Evolutionary conservation across 2,329 filamentous ascomycete species (phyloP).

Genomic region (Leptographium flavum): DNA sequence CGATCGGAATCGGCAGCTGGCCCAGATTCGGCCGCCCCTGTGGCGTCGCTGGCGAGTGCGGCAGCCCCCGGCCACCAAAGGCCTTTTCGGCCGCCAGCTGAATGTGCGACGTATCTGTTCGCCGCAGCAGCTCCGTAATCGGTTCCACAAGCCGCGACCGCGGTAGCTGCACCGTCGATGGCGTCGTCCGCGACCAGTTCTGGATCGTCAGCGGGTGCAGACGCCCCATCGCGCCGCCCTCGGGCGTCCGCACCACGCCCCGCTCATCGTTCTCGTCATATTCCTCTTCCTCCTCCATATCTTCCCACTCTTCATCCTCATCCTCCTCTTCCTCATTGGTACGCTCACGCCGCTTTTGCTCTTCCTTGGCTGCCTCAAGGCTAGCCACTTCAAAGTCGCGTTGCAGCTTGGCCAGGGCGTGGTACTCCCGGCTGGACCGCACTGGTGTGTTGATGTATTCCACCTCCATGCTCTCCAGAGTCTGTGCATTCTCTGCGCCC

Average conservation of each 20-base stretch:
- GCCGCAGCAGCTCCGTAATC: slow-evolving; percentile 51
- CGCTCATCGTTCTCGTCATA: slow-evolving; percentile 22
- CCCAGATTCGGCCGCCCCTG: slow-evolving; percentile 29
- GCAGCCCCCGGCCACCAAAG: slow-evolving; percentile 66
- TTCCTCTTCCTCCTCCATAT: slow-evolving; percentile 20
- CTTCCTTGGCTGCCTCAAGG: slow-evolving; percentile 16
- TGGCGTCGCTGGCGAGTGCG: slow-evolving; percentile 62
- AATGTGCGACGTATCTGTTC: slow-evolving; percentile 62
- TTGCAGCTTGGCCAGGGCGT: slow-evolving; percentile 38
- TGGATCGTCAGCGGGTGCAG: slow-evolving; percentile 60
- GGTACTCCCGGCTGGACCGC: slow-evolving; percentile 40
- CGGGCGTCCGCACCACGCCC: slow-evolving; percentile 6
- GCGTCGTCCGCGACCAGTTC: slow-evolving; percentile 61
- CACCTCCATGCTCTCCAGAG: slow-evolving; percentile 21
- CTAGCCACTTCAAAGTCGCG: slow-evolving; percentile 38
- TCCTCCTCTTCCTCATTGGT: slow-evolving; percentile 21
- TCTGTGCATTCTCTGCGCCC: too few species aligned
- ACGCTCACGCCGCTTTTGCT: neutral
- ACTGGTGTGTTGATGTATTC: slow-evolving; percentile 33
- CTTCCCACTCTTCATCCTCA: slow-evolving; percentile 19
- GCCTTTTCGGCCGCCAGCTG: slow-evolving; percentile 53
- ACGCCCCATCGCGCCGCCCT: slow-evolving; percentile 2
- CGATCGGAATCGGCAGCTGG: slow-evolving; percentile 51
- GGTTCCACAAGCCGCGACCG: slow-evolving; percentile 54
- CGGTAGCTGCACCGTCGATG: slow-evolving; percentile 64